Evolutionary conservation across 306 rosid species (phyloP).

Genomic region (Castanospermum australe): DNA sequence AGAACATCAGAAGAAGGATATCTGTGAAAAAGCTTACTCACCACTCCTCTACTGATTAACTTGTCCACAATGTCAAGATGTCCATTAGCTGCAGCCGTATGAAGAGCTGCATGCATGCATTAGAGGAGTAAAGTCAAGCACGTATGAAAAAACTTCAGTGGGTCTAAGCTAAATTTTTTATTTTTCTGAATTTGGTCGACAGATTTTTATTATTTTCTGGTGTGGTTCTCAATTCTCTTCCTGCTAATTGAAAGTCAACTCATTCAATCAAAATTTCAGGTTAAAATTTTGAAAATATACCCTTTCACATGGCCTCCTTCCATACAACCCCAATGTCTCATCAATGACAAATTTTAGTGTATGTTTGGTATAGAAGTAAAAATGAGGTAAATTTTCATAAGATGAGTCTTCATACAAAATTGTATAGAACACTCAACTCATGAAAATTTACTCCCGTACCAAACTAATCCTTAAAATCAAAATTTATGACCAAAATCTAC

Average conservation of each 20-base stretch:
- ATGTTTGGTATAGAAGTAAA: no score
- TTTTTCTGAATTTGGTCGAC: neutral
- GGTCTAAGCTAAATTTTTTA: neutral
- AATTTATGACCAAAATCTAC: neutral
- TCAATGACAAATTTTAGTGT: no score
- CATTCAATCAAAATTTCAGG: neutral
- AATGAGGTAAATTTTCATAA: no score
- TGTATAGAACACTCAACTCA: no score
- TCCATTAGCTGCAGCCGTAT: conserved; percentile 96
- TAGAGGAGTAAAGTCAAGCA: conserved; percentile 18
- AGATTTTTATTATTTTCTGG: neutral
- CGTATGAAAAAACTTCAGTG: neutral
- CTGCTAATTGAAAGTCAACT: neutral
- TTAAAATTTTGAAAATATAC: neutral
- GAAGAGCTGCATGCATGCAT: conserved; percentile 66
- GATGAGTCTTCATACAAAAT: no score
- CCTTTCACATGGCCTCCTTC: neutral
- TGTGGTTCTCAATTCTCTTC: neutral
- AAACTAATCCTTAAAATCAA: no score
- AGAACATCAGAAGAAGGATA: neutral
- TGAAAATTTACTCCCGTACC: no score
- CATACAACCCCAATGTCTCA: neutral
- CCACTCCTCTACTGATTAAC: conserved; percentile 73
- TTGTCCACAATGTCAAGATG: conserved; percentile 65
- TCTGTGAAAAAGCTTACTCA: conserved; percentile 35